Conservation (phyloP, 1,284 basidiomycete genomes). For the Austroboletus novae-zelandiae region DNA sequence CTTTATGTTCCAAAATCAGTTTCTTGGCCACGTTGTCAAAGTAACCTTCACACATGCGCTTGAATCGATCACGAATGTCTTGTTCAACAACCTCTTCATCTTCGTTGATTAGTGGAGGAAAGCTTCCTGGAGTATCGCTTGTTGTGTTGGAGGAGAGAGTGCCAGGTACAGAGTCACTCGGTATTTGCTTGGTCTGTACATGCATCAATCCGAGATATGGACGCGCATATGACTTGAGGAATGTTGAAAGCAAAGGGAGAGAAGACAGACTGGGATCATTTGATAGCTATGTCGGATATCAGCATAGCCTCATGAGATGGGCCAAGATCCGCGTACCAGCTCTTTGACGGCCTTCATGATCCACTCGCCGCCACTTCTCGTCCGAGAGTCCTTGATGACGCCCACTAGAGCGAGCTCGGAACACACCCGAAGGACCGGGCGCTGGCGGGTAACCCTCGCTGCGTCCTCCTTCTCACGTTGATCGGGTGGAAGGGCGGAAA, state of each 20-base stretch:
- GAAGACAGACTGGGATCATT: conserved; percentile 86
- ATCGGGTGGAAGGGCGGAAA: conserved; percentile 65
- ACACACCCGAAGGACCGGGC: conserved; percentile 82
- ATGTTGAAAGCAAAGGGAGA: conserved; percentile 77
- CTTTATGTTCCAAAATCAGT: conserved; percentile 87
- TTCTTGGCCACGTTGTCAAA: conserved; percentile 92
- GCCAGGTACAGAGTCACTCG: conserved; percentile 51
- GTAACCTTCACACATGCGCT: conserved; percentile 90
- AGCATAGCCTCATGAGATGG: conserved; percentile 1
- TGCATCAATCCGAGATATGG: conserved; percentile 76
- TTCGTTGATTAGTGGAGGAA: conserved; percentile 47
- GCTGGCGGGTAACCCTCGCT: conserved; percentile 75
- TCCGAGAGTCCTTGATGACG: conserved; percentile 66
- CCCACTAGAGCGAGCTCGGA: conserved; percentile 90
- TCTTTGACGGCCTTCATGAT: conserved; percentile 80
- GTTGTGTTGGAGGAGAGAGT: conserved; percentile 46
- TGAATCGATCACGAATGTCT: conserved; percentile 85
- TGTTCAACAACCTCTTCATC: conserved; percentile 77
- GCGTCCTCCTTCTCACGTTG: conserved; percentile 94
- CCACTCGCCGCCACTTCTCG: conserved; percentile 80
- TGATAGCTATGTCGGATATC: conserved; percentile 56
- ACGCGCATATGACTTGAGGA: conserved; percentile 81
- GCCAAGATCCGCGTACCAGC: conserved; percentile 54
- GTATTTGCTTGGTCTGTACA: conserved; percentile 54
- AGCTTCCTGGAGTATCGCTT: conserved; percentile 38